Evolutionary conservation across 306 rosid genomes (phyloP).

Genomic region (Corylus heterophylla): DNA sequence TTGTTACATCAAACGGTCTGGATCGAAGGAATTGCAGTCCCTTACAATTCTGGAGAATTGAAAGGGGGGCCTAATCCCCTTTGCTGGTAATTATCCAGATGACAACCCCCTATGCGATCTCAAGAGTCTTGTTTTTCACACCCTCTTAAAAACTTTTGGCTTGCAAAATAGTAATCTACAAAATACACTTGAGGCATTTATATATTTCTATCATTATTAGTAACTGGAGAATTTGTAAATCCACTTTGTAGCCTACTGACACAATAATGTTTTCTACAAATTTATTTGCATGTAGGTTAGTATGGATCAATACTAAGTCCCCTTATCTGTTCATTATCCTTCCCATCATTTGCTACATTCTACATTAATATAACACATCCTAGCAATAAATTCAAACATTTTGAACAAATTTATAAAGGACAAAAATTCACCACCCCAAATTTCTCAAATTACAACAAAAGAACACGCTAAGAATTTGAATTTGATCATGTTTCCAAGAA

Average conservation of each 20-base stretch:
- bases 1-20: too few relatives aligned
- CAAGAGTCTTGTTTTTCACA: too few relatives aligned
- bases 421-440: neutral
- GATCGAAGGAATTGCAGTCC: too few relatives aligned
- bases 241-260: neutral
- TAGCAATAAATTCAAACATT: neutral
- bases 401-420: neutral
- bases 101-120: too few relatives aligned
- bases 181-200: too few relatives aligned
- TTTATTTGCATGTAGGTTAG: neutral
- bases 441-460: slow-evolving; percentile 3
- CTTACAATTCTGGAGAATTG: too few relatives aligned
- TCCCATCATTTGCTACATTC: neutral
- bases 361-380: neutral
- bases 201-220: neutral
- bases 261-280: neutral
- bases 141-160: too few relatives aligned
- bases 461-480: slow-evolving; percentile 14
- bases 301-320: neutral
- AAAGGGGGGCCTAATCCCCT: too few relatives aligned
- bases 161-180: too few relatives aligned
- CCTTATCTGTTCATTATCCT: neutral
- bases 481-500: slow-evolving; percentile 15
- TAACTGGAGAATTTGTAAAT: neutral
- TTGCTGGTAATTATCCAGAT: too few relatives aligned